Evolutionary conservation across 1,139 yeast species (phyloP).

Genomic region (Diutina mesorugosa): DNA sequence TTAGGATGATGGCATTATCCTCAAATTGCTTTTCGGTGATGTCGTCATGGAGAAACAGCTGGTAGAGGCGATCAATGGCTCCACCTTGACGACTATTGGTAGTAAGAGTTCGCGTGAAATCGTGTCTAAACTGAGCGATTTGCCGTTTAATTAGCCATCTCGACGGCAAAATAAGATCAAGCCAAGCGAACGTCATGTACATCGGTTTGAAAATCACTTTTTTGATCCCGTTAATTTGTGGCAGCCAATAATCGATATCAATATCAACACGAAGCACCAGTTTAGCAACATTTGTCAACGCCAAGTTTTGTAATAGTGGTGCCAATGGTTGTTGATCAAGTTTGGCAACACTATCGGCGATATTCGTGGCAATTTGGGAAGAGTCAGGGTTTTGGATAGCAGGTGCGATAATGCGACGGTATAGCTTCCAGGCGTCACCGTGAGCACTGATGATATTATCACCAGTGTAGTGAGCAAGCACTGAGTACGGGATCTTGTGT

Average conservation of each 20-base stretch:
- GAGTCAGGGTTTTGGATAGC: constrained; percentile 39
- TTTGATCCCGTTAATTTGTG: constrained; percentile 28
- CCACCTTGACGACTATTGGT: constrained; percentile 8
- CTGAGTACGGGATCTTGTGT: constrained; percentile 43
- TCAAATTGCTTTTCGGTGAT: constrained; percentile 34
- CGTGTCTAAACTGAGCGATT: constrained; percentile 29
- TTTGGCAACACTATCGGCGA: constrained; percentile 12
- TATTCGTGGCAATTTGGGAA: constrained; percentile 20
- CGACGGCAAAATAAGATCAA: constrained; percentile 39
- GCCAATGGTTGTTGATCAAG: constrained; percentile 12
- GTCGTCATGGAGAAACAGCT: constrained; percentile 21
- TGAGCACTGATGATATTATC: constrained; percentile 53
- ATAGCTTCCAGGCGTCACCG: constrained; percentile 39
- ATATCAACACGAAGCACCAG: constrained; percentile 35
- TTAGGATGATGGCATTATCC: constrained; percentile 44
- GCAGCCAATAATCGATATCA: constrained; percentile 13
- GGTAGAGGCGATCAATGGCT: constrained; percentile 10
- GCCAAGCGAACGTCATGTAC: constrained; percentile 39
- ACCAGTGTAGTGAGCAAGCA: constrained; percentile 45
- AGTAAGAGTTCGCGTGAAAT: constrained; percentile 8
- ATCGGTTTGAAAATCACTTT: constrained; percentile 44
- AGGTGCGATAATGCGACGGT: constrained; percentile 32
- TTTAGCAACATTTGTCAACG: constrained; percentile 39
- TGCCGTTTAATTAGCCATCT: constrained; percentile 30
- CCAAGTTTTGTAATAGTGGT: constrained; percentile 31